Evolutionary conservation across 257 asterid species (phyloP).

Genomic region (Nicotiana obtusifolia): DNA sequence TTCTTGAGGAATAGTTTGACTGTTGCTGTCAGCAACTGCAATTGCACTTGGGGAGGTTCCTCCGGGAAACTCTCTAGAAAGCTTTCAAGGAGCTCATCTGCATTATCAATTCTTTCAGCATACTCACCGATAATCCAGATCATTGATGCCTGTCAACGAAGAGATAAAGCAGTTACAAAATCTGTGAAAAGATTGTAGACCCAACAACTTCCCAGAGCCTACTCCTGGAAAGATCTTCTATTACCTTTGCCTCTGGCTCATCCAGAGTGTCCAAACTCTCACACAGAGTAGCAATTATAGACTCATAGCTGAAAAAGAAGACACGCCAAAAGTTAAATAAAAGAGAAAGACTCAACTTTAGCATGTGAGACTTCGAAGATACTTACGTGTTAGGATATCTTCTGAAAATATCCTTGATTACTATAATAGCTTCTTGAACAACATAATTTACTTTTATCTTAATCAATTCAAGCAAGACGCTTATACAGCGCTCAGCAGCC

Average conservation of each 20-base stretch:
- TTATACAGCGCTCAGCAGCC: constrained; percentile 99
- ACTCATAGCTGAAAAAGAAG: constrained; percentile 62
- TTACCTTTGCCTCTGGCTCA: constrained; percentile 99
- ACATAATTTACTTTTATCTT: constrained; percentile 99
- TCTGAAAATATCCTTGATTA: constrained; percentile 95
- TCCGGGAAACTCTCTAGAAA: constrained; percentile 95
- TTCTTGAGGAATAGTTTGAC: constrained; percentile 97
- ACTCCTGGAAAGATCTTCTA: constrained; percentile 1
- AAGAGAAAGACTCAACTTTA: constrained; percentile 1
- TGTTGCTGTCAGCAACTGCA: constrained; percentile 96
- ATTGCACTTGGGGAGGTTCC: constrained; percentile 96
- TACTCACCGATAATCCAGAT: constrained; percentile 99
- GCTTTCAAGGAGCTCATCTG: constrained; percentile 99
- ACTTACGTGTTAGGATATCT: constrained; percentile 98
- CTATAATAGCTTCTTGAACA: constrained; percentile 99
- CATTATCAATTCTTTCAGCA: constrained; percentile 99
- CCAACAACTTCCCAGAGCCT: background rate
- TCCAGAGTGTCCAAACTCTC: constrained; percentile 97
- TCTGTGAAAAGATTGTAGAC: constrained; percentile 3
- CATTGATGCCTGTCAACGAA: constrained; percentile 83
- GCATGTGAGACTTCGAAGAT: constrained; percentile 8
- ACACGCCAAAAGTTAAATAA: constrained; percentile 6
- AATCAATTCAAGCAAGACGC: constrained; percentile 97
- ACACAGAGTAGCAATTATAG: constrained; percentile 96
- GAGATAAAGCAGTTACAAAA: constrained; percentile 16